These are phyloP conservation scores for Chalciporus piperatus DNA, from an alignment of 768 basidiomycete genomes.

Conservation along the genomic window DNA sequence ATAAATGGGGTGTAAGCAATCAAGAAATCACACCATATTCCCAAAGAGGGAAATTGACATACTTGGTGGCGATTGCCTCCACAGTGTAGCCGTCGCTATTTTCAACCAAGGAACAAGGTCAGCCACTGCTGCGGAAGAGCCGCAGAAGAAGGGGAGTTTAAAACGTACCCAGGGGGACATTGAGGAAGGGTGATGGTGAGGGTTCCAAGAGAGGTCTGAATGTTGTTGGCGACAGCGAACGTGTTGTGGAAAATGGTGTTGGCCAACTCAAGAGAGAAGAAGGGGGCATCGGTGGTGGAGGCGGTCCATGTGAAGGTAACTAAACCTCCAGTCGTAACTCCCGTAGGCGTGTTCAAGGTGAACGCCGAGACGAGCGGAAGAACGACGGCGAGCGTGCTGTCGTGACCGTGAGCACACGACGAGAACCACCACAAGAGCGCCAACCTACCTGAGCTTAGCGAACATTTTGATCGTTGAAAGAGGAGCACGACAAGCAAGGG, in stretches of 20 bases:
- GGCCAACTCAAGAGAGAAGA: slow-evolving; percentile 45
- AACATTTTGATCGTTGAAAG: slow-evolving; percentile 44
- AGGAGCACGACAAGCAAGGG: slow-evolving; percentile 8
- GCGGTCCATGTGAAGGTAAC: slow-evolving; percentile 50
- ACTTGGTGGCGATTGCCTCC: slow-evolving; percentile 43
- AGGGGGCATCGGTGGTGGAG: slow-evolving; percentile 37
- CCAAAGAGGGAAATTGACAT: background rate
- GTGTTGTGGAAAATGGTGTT: slow-evolving; percentile 51
- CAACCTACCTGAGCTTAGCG: slow-evolving; percentile 43
- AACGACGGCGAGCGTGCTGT: slow-evolving; percentile 43
- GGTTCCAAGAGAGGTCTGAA: slow-evolving; percentile 35
- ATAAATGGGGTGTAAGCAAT: background rate
- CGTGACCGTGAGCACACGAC: background rate
- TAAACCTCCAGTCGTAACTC: slow-evolving; percentile 29
- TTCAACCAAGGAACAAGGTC: background rate
- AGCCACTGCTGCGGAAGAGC: background rate
- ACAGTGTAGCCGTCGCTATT: slow-evolving; percentile 49
- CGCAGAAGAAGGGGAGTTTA: rapidly evolving
- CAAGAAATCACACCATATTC: background rate
- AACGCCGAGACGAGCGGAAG: slow-evolving; percentile 46
- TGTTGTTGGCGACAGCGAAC: slow-evolving; percentile 55
- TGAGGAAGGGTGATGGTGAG: slow-evolving; percentile 44
- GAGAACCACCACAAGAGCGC: background rate
- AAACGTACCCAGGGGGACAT: slow-evolving; percentile 43
- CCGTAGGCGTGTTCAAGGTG: slow-evolving; percentile 36